phyloP scores from a whole-genome alignment of 1,284 basidiomycete genomes.

The Pascua sp. region DNA sequence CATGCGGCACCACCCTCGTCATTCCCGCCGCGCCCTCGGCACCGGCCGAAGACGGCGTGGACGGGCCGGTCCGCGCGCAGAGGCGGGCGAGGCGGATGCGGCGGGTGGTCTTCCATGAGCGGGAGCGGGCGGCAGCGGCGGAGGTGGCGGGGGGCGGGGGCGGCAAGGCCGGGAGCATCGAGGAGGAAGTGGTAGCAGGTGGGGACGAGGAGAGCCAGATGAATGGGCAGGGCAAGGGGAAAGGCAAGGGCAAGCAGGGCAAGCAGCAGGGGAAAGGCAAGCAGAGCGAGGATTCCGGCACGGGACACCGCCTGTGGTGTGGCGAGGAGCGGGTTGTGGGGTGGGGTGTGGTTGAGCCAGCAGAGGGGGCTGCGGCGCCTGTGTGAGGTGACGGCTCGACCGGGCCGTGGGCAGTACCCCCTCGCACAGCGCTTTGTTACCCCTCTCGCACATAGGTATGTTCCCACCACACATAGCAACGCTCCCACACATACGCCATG shows the following conservation, averaged over 20 bases:
- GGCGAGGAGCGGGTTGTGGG: conserved; percentile 10
- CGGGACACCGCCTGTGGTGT: conserved; percentile 13
- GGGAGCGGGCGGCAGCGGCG: conserved; percentile 10
- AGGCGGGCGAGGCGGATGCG: conserved; percentile 14
- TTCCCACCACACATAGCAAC: too few relatives aligned
- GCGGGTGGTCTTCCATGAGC: conserved; percentile 25
- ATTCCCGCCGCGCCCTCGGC: conserved; percentile 21
- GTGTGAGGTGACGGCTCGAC: too few relatives aligned
- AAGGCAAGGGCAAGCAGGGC: neutral
- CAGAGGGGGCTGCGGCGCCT: too few relatives aligned
- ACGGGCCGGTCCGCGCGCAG: conserved; percentile 27
- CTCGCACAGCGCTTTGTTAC: too few relatives aligned
- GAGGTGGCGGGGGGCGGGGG: neutral
- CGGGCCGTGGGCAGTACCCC: too few relatives aligned
- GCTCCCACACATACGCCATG: too few relatives aligned
- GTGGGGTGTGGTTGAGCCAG: conserved; percentile 7
- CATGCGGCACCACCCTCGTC: conserved; percentile 17
- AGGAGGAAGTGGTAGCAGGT: neutral
- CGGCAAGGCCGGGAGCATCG: too few relatives aligned
- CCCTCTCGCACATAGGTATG: too few relatives aligned
- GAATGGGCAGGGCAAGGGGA: neutral
- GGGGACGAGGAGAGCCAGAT: neutral
- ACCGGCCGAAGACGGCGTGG: conserved; percentile 11
- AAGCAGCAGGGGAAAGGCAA: neutral
- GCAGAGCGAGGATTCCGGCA: too few relatives aligned